Percentiles rank a stretch among this genome's conserved stretches.
These are phyloP conservation scores for Thalassia testudinum DNA, from an alignment of 116 monocot genomes.

Conservation along the genomic window DNA sequence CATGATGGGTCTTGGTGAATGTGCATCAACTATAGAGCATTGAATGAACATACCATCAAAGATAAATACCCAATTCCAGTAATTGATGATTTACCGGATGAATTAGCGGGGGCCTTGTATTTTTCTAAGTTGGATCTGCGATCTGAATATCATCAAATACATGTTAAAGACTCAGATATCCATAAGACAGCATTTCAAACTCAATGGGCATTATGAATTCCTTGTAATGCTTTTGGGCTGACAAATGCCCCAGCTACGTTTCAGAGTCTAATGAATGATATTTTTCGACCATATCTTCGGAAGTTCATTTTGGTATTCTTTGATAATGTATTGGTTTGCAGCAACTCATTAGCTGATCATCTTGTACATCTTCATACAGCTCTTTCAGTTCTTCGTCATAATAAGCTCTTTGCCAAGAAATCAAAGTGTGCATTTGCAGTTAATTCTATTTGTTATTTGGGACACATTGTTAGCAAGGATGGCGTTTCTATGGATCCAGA, in stretches of 20 bases:
- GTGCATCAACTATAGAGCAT: slow-evolving; percentile 2
- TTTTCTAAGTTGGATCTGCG: slow-evolving; percentile 12
- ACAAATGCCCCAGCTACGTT: slow-evolving; percentile 9
- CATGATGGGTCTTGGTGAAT: slow-evolving; percentile 3
- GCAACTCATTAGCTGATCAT: neutral
- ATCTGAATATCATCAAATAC: too few relatives aligned
- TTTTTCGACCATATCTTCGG: too few relatives aligned
- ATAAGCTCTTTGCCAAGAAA: neutral
- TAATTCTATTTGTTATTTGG: neutral
- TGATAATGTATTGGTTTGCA: slow-evolving; percentile 6
- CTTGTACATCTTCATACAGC: neutral
- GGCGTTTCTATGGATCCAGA: neutral
- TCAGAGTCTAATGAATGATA: too few relatives aligned
- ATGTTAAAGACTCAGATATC: neutral
- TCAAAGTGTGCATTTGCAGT: neutral
- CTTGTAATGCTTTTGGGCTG: slow-evolving; percentile 9
- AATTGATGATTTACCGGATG: slow-evolving; percentile 8
- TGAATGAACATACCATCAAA: slow-evolving; percentile 1
- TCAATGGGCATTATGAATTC: slow-evolving; percentile 2
- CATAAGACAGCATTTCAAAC: too few relatives aligned
- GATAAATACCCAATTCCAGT: slow-evolving; percentile 4
- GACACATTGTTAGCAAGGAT: too few relatives aligned
- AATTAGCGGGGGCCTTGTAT: neutral
- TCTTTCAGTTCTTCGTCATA: neutral
- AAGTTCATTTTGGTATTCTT: too few relatives aligned